A percentile compares a stretch with the other conserved stretches of the same genome.
Conservation (phyloP, 371 early-diverging fungal species). For the Parasitella parasitica region DNA sequence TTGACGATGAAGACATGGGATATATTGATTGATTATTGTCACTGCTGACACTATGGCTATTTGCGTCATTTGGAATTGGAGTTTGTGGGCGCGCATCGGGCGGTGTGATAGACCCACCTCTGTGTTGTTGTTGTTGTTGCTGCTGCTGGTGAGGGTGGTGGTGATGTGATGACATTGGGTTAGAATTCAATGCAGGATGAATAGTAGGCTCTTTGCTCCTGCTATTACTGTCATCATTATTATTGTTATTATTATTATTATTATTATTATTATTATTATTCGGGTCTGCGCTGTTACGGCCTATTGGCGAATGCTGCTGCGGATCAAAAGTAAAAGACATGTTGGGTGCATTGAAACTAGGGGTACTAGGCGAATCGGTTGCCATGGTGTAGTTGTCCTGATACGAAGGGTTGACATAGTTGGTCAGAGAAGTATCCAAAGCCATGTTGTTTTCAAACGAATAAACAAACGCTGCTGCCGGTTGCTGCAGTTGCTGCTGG, state of each 20-base stretch:
- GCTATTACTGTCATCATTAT: not conserved
- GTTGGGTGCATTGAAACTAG: conserved; percentile 17
- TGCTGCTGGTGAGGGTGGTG: not conserved
- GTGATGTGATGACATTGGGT: conserved; percentile 15
- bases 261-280: not conserved
- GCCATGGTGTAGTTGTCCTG: conserved; percentile 17
- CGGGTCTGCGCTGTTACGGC: conserved; percentile 7
- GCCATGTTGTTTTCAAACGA: conserved; percentile 20
- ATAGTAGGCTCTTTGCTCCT: conserved; percentile 17
- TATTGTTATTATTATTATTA: not conserved
- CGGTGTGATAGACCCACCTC: not conserved
- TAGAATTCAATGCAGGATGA: conserved; percentile 33
- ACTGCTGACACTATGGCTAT: not conserved
- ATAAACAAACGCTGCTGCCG: conserved; percentile 22
- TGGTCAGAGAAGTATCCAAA: conserved; percentile 17
- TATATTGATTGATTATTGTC: not conserved
- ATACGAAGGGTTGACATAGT: conserved; percentile 24
- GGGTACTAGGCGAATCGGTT: conserved; percentile 10
- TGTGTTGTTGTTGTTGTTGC: not conserved
- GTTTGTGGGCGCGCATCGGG: not conserved
- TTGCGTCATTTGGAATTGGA: not conserved
- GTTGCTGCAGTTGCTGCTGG: conserved; percentile 5
- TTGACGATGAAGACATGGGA: not conserved
- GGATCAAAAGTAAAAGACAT: conserved; percentile 28
- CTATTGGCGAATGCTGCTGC: conserved; percentile 13